Conservation (phyloP, 2,329 filamentous ascomycete genomes). For the Paracamarosporium sp. region DNA sequence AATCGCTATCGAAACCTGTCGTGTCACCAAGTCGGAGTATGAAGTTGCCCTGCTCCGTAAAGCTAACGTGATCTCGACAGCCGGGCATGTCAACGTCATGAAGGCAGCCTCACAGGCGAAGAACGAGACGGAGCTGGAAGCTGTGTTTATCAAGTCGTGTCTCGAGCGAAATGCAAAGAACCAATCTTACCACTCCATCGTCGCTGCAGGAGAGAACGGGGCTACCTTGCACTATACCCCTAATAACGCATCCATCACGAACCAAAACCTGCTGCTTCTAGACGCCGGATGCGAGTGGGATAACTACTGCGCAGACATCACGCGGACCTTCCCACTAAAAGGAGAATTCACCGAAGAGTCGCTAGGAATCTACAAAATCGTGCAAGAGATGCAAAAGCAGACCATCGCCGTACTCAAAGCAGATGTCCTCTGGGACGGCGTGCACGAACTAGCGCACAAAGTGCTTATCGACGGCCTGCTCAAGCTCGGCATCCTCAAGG, state of each 20-base stretch:
- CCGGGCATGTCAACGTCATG: conserved; percentile 78
- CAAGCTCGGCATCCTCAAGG: conserved; percentile 74
- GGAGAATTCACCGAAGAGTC: conserved; percentile 57
- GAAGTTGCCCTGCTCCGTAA: conserved; percentile 82
- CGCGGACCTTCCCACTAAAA: conserved; percentile 83
- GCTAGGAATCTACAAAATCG: conserved; percentile 74
- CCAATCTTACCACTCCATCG: conserved; percentile 87
- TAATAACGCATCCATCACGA: conserved; percentile 45
- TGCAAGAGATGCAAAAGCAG: conserved; percentile 84
- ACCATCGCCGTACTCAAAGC: conserved; percentile 76
- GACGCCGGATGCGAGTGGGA: conserved; percentile 74
- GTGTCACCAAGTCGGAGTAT: conserved; percentile 84
- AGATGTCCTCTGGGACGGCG: conserved; percentile 79
- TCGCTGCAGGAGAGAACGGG: conserved; percentile 79
- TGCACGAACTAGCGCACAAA: conserved; percentile 80
- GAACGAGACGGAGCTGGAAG: conserved; percentile 86
- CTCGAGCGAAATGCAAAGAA: conserved; percentile 77
- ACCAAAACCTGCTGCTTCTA: conserved; percentile 80
- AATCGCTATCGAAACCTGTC: conserved; percentile 76
- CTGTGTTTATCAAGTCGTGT: conserved; percentile 77
- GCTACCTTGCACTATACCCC: conserved; percentile 88
- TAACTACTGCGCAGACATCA: conserved; percentile 68
- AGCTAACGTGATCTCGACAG: conserved; percentile 80
- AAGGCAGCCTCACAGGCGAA: conserved; percentile 65
- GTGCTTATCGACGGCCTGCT: conserved; percentile 83